Evolutionary conservation across 495 filamentous ascomycete species (phyloP), one percentile per base, ranked within the genome.

Genomic region (Niebla homalea): DNA sequence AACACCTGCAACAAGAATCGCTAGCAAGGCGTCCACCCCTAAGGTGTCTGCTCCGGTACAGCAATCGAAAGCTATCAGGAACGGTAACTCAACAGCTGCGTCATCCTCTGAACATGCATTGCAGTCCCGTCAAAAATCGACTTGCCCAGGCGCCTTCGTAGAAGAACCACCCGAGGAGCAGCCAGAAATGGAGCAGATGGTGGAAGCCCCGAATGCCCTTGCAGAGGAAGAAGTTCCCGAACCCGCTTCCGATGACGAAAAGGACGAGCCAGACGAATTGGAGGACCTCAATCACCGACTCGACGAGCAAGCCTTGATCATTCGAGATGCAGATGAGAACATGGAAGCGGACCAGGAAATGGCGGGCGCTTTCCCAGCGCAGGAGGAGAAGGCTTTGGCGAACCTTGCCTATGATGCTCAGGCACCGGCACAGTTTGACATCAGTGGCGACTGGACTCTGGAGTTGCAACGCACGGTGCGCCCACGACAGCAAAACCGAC

Each of bases 381-480:
- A 72, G 65, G 78, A 75, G 74, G 73, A 77, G 76, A 81, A 83
- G 71, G 77, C 71, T 52, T 70, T 25, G 25, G 59, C 52, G 54
- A 65, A 63, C 35, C 52, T 66, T 35, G 47, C 62, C n/a, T 71
- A 63, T 54, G 75, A 69, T 50, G 81, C 80, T 3, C 81, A 82
- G 14, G 62, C 70, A 21, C 82, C 78, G 60, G 70, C 74, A 49
- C 73, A 76, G 56, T 76, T 78, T 36, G 64, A 74, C 56, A 62
- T 73, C 12, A 69, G 60, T 69, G 73, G 72, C 38, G 85, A 93
- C 59, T 98, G 92, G 92, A 81, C 87, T 37, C 81, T 90, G 58
- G 89, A 94, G 61, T 70, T 98, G 52, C 86, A 87, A 65, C 85
- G 82, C 46, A 96, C 92, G 1, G 84, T 96, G 55, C 94, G 86